Base-by-base conservation (phyloP, 2,329 filamentous ascomycete species). In the Hypoxylon sp. region DNA sequence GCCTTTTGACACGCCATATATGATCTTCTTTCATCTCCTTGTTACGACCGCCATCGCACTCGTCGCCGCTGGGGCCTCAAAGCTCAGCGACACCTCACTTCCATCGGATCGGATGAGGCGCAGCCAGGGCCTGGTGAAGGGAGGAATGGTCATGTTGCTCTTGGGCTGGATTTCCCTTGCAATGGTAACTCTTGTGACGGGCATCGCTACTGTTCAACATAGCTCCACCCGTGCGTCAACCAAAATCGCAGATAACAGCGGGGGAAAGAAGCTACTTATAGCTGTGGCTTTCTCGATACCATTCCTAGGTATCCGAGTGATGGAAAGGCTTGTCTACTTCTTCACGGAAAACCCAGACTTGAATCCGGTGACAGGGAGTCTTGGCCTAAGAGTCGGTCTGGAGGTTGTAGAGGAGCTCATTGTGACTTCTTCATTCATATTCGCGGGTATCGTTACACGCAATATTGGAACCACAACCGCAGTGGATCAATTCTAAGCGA, bases 401-500 rank as follows among this genome's bases (percentile, higher is more conserved):
- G 65, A 72, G 25, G 62, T 74, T 28, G 34, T 76, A 7, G 70
- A 75, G 56, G 75, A 77, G 67, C 55, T 77, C 17, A 62, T 75
- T 21, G 62, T 72, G 21, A 63, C 69, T 43, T 17, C 72, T 1
- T 36, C 63, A 7, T 67, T 73, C 14, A 30, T 75, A n/a, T 55
- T 53, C n/a, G 69, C 61, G 7, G 74, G 74, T 19, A 55, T 75
- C 10, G 7, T 68, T n/a, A 73, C 74, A 9, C 60, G 69, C 10
- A 73, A 74, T 32, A 57, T 65, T 11, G 25, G 19, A 17, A 7
- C 19, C 3, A 11, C 17, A 28, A 17, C 10, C 6, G 1, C 10
- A 32, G 17, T n/a, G 48, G 25, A 41, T n/a, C 2, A 10, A 7
- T 48, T 25, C 25, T 57, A 52, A 23, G 32, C 10, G n/a, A 3